Conservation (phyloP, 164 flowering plant genomes). For the Vitis labrusca region DNA sequence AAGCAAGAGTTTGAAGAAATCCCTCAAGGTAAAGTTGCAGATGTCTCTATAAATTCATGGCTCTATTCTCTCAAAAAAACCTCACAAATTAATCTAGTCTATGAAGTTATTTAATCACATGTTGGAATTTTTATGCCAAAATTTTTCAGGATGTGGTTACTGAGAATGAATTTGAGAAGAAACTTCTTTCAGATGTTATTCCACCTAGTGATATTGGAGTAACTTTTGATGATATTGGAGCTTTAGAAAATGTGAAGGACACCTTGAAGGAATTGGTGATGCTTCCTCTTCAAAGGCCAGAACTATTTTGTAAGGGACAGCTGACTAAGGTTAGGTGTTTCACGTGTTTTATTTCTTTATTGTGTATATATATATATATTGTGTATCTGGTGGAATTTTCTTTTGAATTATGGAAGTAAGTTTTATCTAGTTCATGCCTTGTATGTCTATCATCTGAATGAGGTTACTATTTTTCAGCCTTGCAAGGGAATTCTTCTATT, state of each 20-base stretch:
- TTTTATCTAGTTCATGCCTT: background rate
- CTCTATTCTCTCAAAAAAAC: background rate
- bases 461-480: constrained; percentile 50
- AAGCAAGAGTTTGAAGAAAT: constrained; percentile 70
- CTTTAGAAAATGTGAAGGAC: constrained; percentile 86
- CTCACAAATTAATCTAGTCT: background rate
- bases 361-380: background rate
- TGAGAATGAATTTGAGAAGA: constrained; percentile 95
- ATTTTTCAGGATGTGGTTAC: constrained; percentile 83
- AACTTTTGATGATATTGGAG: constrained; percentile 94
- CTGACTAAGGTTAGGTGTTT: constrained; percentile 64
- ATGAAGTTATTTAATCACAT: background rate
- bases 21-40: constrained; percentile 60
- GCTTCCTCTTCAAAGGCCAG: constrained; percentile 98
- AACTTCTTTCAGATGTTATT: constrained; percentile 86
- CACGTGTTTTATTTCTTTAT: background rate
- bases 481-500: constrained; percentile 93
- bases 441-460: constrained; percentile 3
- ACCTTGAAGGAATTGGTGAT: constrained; percentile 94
- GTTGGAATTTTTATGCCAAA: background rate
- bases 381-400: background rate
- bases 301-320: constrained; percentile 89
- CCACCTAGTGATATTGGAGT: constrained; percentile 96
- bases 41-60: background rate
- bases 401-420: background rate